phyloP scores from a whole-genome alignment of 176 grass and related monocot genomes.

The Triticum turgidum region DNA sequence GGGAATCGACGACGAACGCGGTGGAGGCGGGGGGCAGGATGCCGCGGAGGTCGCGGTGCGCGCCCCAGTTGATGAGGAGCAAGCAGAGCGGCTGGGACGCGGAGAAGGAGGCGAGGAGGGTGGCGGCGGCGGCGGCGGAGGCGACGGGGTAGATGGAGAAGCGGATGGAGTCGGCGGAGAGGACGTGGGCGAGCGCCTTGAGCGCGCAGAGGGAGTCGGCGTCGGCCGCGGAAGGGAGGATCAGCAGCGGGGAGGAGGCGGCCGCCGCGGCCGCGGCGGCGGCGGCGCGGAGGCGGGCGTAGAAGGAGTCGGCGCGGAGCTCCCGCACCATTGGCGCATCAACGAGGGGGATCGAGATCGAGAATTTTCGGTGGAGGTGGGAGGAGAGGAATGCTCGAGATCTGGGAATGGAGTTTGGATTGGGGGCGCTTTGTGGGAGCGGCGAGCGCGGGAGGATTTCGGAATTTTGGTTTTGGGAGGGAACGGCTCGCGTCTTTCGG shows the following conservation, averaged over 20 bases:
- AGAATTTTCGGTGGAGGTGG: constrained; percentile 32
- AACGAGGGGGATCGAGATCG: constrained; percentile 38
- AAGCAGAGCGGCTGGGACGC: constrained; percentile 40
- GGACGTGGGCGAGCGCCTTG: constrained; percentile 58
- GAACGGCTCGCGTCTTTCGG: background rate
- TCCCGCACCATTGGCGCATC: constrained; percentile 59
- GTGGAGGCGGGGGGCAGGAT: constrained; percentile 40
- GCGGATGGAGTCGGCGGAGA: constrained; percentile 42
- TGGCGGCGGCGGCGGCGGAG: constrained; percentile 36
- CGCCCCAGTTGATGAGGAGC: constrained; percentile 82
- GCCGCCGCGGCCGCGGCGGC: constrained; percentile 11
- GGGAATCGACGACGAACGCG: constrained; percentile 66
- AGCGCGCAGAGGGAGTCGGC: constrained; percentile 77
- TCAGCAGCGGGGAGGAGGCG: constrained; percentile 57
- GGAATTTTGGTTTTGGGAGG: constrained; percentile 15
- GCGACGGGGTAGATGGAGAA: constrained; percentile 55
- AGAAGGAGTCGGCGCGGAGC: constrained; percentile 59
- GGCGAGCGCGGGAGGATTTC: constrained; percentile 12
- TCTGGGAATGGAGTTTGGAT: constrained; percentile 9
- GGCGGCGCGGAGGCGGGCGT: constrained; percentile 50
- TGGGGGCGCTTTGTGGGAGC: constrained; percentile 11
- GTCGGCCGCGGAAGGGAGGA: constrained; percentile 74
- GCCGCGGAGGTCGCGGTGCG: constrained; percentile 47
- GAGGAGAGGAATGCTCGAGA: background rate
- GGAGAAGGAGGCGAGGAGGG: constrained; percentile 40